Evolutionary conservation across 208 protist genomes (phyloP), one percentile per base, ranked within the genome.

Genomic region (Leishmania turanica): DNA sequence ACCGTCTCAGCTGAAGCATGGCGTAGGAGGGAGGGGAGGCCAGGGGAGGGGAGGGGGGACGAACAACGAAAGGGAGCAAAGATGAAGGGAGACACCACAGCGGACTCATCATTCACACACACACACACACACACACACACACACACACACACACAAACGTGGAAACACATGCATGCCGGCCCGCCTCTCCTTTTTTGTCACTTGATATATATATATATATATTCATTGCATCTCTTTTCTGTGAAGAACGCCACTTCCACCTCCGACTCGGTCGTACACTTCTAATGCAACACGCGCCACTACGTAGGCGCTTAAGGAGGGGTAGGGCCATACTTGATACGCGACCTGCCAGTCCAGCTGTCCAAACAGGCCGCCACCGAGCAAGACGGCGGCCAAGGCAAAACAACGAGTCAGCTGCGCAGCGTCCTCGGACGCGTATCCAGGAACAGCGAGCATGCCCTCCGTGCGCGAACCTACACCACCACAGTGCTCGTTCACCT

Each of bases 321-420:
- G 89, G 37, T 88, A 82, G 21, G 91, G 91, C 91, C 91, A 95
- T n/a, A 68, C 51, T 65, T 90, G 89, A 75, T 87, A 92, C 56
- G 79, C 78, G 37, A 83, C 60, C 13, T 86, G 81, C 89, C 88
- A 92, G 51, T 93, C 91, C 49, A 92, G 65, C 58, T 93, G 88
- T 60, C 87, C 87, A 60, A 87, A 82, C 3, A 92, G 83, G 15
- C 87, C 80, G 19, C 91, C 88, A 21, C 84, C 27, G 5, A 93
- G 65, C 58, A 95, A 80, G 13, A 87, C 79, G 1, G 54, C 70
- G 0, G 86, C 71, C 31, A 93, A 77, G 45, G 88, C 66, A 51
- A 87, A 83, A 70, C 84, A 86, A 21, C 83, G 79, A 24, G 42
- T 53, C n/a, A 71, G 45, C 53, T 69, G 75, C 42, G 42, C 40